Evolutionary conservation across 176 grass and related monocot genomes (phyloP), one percentile per base, ranked within the genome.

Genomic region (Echinochloa phyllopogon): DNA sequence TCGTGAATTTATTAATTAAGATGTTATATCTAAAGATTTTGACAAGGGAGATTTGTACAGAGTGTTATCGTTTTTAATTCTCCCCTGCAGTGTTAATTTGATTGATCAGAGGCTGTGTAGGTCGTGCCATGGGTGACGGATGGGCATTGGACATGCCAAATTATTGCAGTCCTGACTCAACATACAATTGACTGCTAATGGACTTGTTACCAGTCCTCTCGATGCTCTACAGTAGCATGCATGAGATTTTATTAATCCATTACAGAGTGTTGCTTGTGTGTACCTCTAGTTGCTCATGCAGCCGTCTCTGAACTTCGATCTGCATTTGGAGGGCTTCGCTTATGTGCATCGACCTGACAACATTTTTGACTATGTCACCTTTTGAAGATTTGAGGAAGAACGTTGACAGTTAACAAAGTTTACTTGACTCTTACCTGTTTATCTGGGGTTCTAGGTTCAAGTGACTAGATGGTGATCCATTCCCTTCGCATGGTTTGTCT

Each of bases 301-400:
- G 91, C 39, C 87, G 87, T 84, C 95, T 95, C 90, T 98, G 95
- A n/a, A 98, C 95, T 91, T 95, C 93, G 81, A 98, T 93, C 82
- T 98, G 95, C 91, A 95, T 95, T 72, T 98, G 93, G 52, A 98
- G 85, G 43, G 93, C 82, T 82, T 95, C 95, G 70, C 55, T 90
- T 92, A 95, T 88, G 67, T 95, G 91, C 86, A 95, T 76, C 59
- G 88, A 76, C 83, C 95, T 95, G 72, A 68, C 69, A 74, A 39
- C 23, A 57, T 38, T 57, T 44, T 18, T 13, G 57, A 44, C 4
- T 24, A 33, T 49, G 20, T 78, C n/a, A 74, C 63, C 39, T 77
- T 81, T 10, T 20, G 38, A 75, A 38, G 27, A 39, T 72, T 16
- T 20, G 20, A 18, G 12, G 12, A 39, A 40, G 15, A 44, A 65